Base-by-base conservation (phyloP, 164 flowering plant genomes). In the Aristolochia californica region DNA sequence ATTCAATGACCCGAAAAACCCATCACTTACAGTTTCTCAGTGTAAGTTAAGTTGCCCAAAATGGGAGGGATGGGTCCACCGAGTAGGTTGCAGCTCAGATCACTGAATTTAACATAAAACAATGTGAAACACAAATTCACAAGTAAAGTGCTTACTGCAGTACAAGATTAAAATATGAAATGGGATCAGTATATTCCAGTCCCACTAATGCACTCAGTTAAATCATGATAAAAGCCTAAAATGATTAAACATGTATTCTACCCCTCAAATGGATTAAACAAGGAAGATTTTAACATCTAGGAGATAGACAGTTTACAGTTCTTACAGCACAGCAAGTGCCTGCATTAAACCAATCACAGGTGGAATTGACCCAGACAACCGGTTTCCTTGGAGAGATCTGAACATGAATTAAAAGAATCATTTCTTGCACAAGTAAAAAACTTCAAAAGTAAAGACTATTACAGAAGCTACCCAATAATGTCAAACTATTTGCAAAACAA, bases 251-350 rank as follows among this genome's bases (percentile, higher is more conserved):
- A 34, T 34, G 34, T 34, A 7, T 34, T 34, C 40, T 34, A 12
- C 40, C 40, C 10, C 40, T 12, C 40, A 7, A n/a, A 3, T 34
- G 40, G 10, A 8, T 34, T 34, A 34, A 34, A 34, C 40, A 34
- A 34, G 10, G 4, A 0, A 34, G 10, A 34, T 0, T 34, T 34
- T 34, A 34, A 34, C 7, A 34, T 34, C 40, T 34, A 34, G 10
- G 10, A 22, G 20, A 45, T 13, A 30, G 25, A 9, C 22, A 56
- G 23, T 25, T 23, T n/a, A 60, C 22, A 45, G 43, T 34, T 61
- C 98, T 84, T 82, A 94, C 99, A 94, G 63, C 5, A 94, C 99
- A 7, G 99, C 99, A 75, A 94, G 97, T 44, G 99, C 99, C 70
- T 94, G 99, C 99, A 94, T 94, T 60, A 94, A 66, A 48, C 99